These are phyloP conservation scores for Xylaria sp. DNA, from an alignment of 2,329 filamentous ascomycete genomes.

Conservation along the genomic window DNA sequence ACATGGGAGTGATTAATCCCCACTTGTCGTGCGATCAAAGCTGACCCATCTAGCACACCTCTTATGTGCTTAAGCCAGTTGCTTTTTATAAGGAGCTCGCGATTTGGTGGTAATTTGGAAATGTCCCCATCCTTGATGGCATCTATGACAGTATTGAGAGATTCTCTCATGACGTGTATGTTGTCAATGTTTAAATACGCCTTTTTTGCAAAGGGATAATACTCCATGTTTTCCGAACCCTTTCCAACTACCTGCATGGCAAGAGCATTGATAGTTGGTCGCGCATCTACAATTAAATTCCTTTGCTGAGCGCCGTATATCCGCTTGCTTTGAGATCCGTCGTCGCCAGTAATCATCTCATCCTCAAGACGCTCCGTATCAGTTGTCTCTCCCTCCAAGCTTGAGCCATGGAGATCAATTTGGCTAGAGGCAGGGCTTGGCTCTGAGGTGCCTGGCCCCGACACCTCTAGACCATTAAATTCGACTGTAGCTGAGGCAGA, in stretches of 20 bases:
- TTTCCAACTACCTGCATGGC: constrained; percentile 94
- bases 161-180: constrained; percentile 97
- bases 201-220: constrained; percentile 92
- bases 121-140: constrained; percentile 93
- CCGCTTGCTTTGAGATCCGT: constrained; percentile 70
- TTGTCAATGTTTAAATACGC: constrained; percentile 97
- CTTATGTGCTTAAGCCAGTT: constrained; percentile 92
- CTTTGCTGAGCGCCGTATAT: constrained; percentile 93
- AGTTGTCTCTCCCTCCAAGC: constrained; percentile 62
- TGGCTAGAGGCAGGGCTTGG: constrained; percentile 62
- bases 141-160: constrained; percentile 86
- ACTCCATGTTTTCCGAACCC: constrained; percentile 97
- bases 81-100: constrained; percentile 83
- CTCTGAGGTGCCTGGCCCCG: constrained; percentile 48
- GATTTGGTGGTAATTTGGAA: constrained; percentile 82
- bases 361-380: constrained; percentile 76
- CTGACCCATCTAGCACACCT: constrained; percentile 84
- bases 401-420: constrained; percentile 57
- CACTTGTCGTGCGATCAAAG: constrained; percentile 85
- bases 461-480: constrained; percentile 51
- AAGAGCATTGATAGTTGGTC: constrained; percentile 92
- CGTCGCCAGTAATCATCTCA: constrained; percentile 67
- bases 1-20: constrained; percentile 95
- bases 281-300: constrained; percentile 95
- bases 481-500: constrained; percentile 70